A percentile compares a stretch with the other conserved stretches of the same genome.
Conservation (phyloP, 306 rosid genomes). For the Prunus salicina region DNA sequence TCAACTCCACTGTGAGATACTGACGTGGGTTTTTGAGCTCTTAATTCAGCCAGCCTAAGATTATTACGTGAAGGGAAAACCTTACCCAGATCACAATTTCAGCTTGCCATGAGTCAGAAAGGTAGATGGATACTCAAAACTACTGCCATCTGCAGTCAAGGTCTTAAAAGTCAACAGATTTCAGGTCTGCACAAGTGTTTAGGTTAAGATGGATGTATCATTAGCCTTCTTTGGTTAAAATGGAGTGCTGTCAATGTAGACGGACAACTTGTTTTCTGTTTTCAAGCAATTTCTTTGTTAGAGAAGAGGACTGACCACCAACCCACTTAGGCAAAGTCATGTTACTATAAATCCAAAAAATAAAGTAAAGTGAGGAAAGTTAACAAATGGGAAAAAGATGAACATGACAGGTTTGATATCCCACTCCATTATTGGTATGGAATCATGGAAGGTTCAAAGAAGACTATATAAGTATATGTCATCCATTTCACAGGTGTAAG, state of each 20-base stretch:
- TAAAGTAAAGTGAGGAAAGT: conserved; percentile 10
- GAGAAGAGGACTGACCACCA: not conserved
- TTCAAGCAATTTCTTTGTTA: not conserved
- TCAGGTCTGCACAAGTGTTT: not conserved
- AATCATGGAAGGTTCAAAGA: not conserved
- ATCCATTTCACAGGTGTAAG: not conserved
- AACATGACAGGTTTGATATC: conserved; percentile 9
- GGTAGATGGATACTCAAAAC: not conserved
- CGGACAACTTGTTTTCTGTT: not conserved
- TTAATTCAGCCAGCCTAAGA: too few relatives aligned
- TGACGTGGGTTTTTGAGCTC: too few relatives aligned
- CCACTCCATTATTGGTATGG: conserved; percentile 12
- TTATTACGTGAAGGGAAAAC: too few relatives aligned
- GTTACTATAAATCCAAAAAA: not conserved
- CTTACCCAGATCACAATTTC: too few relatives aligned
- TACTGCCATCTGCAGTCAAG: too few relatives aligned
- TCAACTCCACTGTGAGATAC: too few relatives aligned
- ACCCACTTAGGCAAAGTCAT: conserved; percentile 5
- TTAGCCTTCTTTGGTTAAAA: not conserved
- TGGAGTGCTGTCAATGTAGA: not conserved
- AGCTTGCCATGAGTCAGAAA: too few relatives aligned
- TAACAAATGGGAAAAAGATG: conserved; percentile 16
- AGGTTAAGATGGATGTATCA: not conserved
- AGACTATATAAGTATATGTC: not conserved
- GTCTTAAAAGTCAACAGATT: not conserved